Evolutionary conservation across 768 basidiomycete genomes (phyloP).

Genomic region (Suillus fuscotomentosus): DNA sequence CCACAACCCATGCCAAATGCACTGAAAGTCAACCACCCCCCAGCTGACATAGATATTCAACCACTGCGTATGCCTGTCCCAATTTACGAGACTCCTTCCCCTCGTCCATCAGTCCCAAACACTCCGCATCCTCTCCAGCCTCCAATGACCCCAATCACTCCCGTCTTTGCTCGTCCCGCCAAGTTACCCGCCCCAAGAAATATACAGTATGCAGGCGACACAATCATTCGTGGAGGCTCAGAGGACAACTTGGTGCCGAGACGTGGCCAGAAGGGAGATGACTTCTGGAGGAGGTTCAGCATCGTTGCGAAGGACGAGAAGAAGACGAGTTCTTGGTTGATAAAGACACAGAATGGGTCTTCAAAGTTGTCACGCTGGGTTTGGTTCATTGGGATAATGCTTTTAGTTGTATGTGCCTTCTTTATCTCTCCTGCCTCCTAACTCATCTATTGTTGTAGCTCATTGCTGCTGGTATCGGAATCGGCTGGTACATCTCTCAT

Average conservation of each 20-base stretch:
- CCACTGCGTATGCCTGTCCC: conserved; percentile 29
- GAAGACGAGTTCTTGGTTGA: conserved; percentile 63
- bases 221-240: conserved; percentile 64
- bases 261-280: conserved; percentile 73
- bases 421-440: neutral
- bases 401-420: conserved; percentile 47
- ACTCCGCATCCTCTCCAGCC: conserved; percentile 74
- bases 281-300: conserved; percentile 86
- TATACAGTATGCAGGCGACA: conserved; percentile 47
- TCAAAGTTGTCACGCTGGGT: conserved; percentile 64
- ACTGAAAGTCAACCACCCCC: conserved; percentile 20
- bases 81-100: conserved; percentile 29
- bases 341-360: conserved; percentile 54
- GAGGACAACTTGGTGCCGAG: conserved; percentile 68
- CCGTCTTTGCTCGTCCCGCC: conserved; percentile 69
- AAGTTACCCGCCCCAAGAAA: conserved; percentile 35
- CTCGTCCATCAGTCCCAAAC: conserved; percentile 40
- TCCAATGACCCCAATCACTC: conserved; percentile 75
- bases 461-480: conserved; percentile 54
- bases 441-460: conserved; percentile 27
- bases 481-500: conserved; percentile 61
- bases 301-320: conserved; percentile 75
- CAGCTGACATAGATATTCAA: conserved; percentile 10
- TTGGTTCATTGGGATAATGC: conserved; percentile 61
- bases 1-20: conserved; percentile 10